These are phyloP conservation scores for Alternaria rosae DNA, from an alignment of 2,329 filamentous ascomycete species.

Conservation along the genomic window DNA sequence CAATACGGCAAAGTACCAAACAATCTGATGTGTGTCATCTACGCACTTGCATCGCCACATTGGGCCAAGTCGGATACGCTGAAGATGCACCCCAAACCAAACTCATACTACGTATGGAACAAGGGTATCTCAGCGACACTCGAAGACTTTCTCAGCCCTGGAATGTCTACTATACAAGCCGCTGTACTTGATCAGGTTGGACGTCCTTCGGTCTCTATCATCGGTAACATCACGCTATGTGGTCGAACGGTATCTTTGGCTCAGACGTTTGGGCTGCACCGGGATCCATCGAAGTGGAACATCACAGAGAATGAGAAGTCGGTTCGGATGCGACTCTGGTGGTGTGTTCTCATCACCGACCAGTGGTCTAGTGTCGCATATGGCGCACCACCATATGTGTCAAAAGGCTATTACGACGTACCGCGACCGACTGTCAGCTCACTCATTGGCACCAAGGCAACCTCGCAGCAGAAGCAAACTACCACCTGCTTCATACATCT, in stretches of 20 bases:
- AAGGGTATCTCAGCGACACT: constrained; percentile 52
- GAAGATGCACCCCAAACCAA: constrained; percentile 47
- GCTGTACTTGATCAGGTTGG: constrained; percentile 53
- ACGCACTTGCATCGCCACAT: constrained; percentile 47
- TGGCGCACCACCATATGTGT: constrained; percentile 62
- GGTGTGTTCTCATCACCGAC: constrained; percentile 65
- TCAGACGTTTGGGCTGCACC: constrained; percentile 64
- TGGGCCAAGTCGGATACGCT: constrained; percentile 50
- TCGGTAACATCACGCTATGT: constrained; percentile 61
- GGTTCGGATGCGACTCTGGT: constrained; percentile 62
- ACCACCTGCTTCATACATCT: constrained; percentile 62
- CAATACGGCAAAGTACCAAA: constrained; percentile 46
- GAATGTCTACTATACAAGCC: constrained; percentile 50
- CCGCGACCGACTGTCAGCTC: constrained; percentile 59
- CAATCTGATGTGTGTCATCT: constrained; percentile 50
- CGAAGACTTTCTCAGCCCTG: constrained; percentile 54
- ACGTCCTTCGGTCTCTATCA: constrained; percentile 51
- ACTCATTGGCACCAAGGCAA: constrained; percentile 47
- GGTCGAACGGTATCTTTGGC: constrained; percentile 63
- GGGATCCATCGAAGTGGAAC: constrained; percentile 63
- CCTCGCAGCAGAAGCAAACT: constrained; percentile 53
- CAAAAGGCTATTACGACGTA: constrained; percentile 63
- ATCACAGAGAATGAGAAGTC: constrained; percentile 60
- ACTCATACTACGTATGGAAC: constrained; percentile 52
- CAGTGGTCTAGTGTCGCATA: constrained; percentile 65